Base-by-base conservation (phyloP, 768 basidiomycete genomes). In the Russula vinacea region DNA sequence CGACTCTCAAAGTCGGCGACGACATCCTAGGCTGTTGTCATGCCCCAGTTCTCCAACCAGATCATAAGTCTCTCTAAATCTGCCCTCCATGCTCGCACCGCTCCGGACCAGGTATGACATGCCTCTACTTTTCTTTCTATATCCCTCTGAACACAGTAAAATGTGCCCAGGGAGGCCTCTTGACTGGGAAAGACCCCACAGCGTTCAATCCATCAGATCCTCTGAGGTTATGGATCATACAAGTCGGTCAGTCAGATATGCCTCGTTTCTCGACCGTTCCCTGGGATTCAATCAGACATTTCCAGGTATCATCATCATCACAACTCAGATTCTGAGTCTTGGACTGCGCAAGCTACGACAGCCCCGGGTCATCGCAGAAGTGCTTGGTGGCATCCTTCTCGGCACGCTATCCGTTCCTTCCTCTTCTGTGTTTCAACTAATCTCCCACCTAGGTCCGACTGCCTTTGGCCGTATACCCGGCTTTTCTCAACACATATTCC, bases 311-410 rank as follows among this genome's bases (percentile, higher is more conserved):
- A 97, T 98, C 76, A 82, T 99, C 57, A 75, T 80, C 49, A 89
- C 87, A 58, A 87, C 90, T 3, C 90, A 89, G 71, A 67, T 90
- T 24, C 82, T 94, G n/a, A 83, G 86, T 1, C 80, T 93, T 17
- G 78, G 74, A 3, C 79, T 98, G 42, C 78, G 83, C n/a, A 89
- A 82, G 73, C 76, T 96, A 39, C 82, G 83, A 26, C 96, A 98
- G 70, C 96, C 96, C 5, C 88, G 84, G 70, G 90, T 92, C 53
- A 91, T 91, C 32, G 87, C 89, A 7, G 90, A 92, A 65, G 84
- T 96, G 32, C 76, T 97, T 40, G 94, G 90, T 5, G 95, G 96
- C 9, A 94, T 98, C 67, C 69, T 98, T n/a, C 80, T 96, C 14
- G 90, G 90, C 79, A 75, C 71, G 69, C 69, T 22, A 13, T 52